Evolutionary conservation across 257 asterid genomes (phyloP), one percentile per base, ranked within the genome.

Genomic region (Lycium ferocissimum): DNA sequence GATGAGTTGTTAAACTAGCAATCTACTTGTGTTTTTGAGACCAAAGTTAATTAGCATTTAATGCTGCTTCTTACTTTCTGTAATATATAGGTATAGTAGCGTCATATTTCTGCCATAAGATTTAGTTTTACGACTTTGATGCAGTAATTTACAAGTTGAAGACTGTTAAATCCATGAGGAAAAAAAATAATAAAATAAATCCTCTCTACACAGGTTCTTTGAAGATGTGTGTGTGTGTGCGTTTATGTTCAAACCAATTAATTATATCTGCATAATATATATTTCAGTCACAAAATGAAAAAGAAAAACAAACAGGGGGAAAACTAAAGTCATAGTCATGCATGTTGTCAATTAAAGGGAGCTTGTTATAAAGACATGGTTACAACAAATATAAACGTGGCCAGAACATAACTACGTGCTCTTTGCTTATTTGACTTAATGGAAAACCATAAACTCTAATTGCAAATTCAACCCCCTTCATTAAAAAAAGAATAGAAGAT

Each of bases 371-470:
- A 8, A 53, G 82, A 78, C 66, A 65, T 53, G 82, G 33, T 54
- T 13, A 5, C 49, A 78, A 78, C 20, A 53, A 78, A 78, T 33
- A 78, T 78, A 14, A 26, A 78, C 49, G 82, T 53, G 82, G 49
- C 49, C 40, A 78, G 20, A 49, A 26, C 47, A 78, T 53, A 51
- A 22, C 5, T 53, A 76, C 45, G 13, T 73, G 80, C 6, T 73
- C 80, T 73, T 73, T 75, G 43, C n/a, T 49, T n/a, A 12, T 73
- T 73, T 47, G 3, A 73, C 20, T 11, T n/a, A 51, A 26, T 78
- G 82, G 49, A 15, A 71, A 78, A 53, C 1, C 49, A 78, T 26
- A 76, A 76, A 22, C 37, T 75, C 61, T 49, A 12, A 12, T 22
- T 75, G 6, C 40, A 49, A 75, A 75, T 75, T 71, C 35, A 75